Evolutionary conservation across 345 rosid species (phyloP).

Genomic region (thale cress (Arabidopsis thaliana)): DNA sequence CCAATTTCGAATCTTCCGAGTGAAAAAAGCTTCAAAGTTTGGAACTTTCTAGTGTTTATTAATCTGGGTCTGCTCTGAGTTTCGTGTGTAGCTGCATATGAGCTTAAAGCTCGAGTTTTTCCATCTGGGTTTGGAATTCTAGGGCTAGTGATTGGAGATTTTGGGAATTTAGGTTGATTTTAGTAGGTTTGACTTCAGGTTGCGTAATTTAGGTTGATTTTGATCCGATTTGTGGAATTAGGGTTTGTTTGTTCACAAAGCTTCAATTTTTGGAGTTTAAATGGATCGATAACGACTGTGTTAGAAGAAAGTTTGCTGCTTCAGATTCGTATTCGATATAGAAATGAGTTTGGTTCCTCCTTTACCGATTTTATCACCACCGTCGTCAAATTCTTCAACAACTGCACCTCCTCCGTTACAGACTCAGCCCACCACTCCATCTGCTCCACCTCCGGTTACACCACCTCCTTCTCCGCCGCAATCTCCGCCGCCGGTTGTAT

Average conservation of each 20-base stretch:
- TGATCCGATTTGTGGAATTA: constrained; percentile 13
- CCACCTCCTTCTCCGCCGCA: constrained; percentile 54
- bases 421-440: constrained; percentile 50
- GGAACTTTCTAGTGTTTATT: background rate
- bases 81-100: constrained; percentile 1
- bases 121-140: constrained; percentile 34
- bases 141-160: constrained; percentile 10
- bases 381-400: constrained; percentile 49
- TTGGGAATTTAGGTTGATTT: constrained; percentile 17
- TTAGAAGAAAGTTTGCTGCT: background rate
- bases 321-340: constrained; percentile 4
- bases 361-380: constrained; percentile 51
- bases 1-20: constrained; percentile 24
- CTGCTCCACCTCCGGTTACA: constrained; percentile 57
- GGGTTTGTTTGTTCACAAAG: constrained; percentile 29
- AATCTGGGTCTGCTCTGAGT: constrained; percentile 20
- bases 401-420: constrained; percentile 55
- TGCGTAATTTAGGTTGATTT: background rate
- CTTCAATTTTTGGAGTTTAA: constrained; percentile 24
- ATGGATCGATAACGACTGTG: constrained; percentile 32
- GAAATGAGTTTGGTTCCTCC: constrained; percentile 65
- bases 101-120: constrained; percentile 15
- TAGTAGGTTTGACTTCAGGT: constrained; percentile 25
- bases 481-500: constrained; percentile 52
- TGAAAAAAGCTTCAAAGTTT: background rate